Conservation (phyloP, 331 rosid species). For the Erythrophleum ivorense region DNA sequence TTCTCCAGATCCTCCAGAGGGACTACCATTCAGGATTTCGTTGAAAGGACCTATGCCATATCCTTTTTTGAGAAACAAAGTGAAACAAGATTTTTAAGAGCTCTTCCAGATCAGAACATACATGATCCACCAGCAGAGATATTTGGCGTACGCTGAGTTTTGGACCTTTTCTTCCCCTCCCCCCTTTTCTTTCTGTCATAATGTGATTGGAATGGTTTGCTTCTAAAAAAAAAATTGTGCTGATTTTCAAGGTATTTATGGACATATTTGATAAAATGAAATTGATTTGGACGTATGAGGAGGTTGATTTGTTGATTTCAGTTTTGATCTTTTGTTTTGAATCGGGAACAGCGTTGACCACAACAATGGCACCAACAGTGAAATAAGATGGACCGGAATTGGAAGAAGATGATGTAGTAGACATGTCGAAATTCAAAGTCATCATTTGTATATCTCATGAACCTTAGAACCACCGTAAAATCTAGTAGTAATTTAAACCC, state of each 20-base stretch:
- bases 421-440: neutral
- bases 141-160: neutral
- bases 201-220: neutral
- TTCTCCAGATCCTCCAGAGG: too few relatives aligned
- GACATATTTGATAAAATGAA: neutral
- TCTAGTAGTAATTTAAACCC: neutral
- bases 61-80: too few relatives aligned
- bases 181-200: too few relatives aligned
- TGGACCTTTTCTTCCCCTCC: too few relatives aligned
- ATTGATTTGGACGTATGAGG: neutral
- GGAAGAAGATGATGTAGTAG: neutral
- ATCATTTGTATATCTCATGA: neutral
- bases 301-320: neutral
- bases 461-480: neutral
- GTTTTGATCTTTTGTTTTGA: neutral
- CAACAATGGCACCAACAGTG: neutral
- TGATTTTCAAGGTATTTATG: neutral
- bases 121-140: too few relatives aligned
- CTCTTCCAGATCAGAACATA: too few relatives aligned
- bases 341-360: neutral
- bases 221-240: neutral
- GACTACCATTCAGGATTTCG: too few relatives aligned
- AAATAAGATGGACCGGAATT: too few relatives aligned
- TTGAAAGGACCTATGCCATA: too few relatives aligned
- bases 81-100: too few relatives aligned